Conservation (phyloP, 1,139 yeast species). For the Yamadazyma membranifaciens region DNA sequence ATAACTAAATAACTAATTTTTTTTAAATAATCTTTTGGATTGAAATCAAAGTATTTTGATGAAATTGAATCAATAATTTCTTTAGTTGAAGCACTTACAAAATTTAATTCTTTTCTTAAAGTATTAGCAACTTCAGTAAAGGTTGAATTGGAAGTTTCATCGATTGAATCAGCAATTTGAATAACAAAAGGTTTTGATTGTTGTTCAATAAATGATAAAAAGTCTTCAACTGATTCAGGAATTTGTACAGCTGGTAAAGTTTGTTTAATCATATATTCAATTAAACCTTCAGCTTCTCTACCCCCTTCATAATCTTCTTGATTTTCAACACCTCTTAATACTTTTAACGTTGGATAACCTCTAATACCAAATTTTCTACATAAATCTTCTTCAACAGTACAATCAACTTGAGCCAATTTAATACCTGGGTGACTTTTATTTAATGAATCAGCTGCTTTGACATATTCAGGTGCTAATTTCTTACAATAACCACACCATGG, state of each 20-base stretch:
- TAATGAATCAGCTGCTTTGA: constrained; percentile 77
- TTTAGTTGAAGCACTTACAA: constrained; percentile 55
- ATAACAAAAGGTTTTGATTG: constrained; percentile 56
- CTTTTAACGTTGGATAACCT: constrained; percentile 92
- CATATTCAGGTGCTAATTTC: constrained; percentile 86
- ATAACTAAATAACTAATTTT: constrained; percentile 33
- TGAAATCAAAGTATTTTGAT: constrained; percentile 21
- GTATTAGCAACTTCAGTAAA: constrained; percentile 53
- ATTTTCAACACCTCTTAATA: constrained; percentile 63
- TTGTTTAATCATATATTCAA: constrained; percentile 77
- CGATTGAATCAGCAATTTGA: constrained; percentile 41
- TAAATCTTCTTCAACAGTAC: constrained; percentile 81
- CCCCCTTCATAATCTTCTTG: constrained; percentile 76
- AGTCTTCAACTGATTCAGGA: constrained; percentile 46
- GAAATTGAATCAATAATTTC: constrained; percentile 26
- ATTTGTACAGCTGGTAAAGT: constrained; percentile 74
- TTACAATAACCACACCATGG: constrained; percentile 99
- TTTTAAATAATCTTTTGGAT: constrained; percentile 20
- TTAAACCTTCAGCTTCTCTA: constrained; percentile 77
- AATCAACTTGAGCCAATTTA: constrained; percentile 87
- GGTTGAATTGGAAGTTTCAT: constrained; percentile 40
- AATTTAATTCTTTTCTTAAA: constrained; percentile 61
- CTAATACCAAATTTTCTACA: constrained; percentile 73
- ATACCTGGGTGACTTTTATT: constrained; percentile 58
- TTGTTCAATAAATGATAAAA: constrained; percentile 48